Conservation (phyloP, 768 basidiomycete species). For the Gautieria morchelliformis region DNA sequence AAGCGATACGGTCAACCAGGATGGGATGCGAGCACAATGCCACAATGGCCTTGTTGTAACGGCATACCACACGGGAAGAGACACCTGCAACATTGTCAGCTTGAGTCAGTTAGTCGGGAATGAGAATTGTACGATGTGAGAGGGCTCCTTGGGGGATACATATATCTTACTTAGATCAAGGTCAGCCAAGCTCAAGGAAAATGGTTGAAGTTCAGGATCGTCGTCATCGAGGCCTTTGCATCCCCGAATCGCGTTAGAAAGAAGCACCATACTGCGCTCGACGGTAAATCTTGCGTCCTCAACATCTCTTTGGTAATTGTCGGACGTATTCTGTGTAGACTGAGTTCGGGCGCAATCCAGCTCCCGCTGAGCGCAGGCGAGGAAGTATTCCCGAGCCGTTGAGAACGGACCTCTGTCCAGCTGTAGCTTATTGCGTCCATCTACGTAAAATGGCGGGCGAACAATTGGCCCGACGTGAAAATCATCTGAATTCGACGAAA, state of each 20-base stretch:
- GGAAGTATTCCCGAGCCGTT: conserved; percentile 22
- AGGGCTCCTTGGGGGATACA: conserved; percentile 19
- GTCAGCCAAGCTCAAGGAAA: conserved; percentile 23
- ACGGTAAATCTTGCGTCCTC: conserved; percentile 20
- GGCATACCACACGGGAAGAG: conserved; percentile 22
- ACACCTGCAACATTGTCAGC: conserved; percentile 12
- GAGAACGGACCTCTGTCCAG: conserved; percentile 25
- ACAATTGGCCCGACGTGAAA: conserved; percentile 14
- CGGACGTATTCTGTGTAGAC: conserved; percentile 22
- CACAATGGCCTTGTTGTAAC: conserved; percentile 21
- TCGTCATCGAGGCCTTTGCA: conserved; percentile 24
- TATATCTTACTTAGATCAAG: conserved; percentile 21
- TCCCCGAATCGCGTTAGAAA: conserved; percentile 19
- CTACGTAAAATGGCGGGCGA: conserved; percentile 20
- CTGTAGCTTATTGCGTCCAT: conserved; percentile 20
- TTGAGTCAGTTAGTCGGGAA: not conserved
- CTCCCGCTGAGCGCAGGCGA: conserved; percentile 27
- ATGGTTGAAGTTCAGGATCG: conserved; percentile 21
- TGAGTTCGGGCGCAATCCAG: conserved; percentile 22
- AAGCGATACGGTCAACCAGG: conserved; percentile 21
- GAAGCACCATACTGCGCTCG: conserved; percentile 22
- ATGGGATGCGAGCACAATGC: conserved; percentile 24
- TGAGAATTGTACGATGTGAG: conserved; percentile 17
- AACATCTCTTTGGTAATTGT: conserved; percentile 21
- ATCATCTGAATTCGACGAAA: not conserved